phyloP scores from a whole-genome alignment of 1,139 yeast genomes.

The Candida gigantensis region DNA sequence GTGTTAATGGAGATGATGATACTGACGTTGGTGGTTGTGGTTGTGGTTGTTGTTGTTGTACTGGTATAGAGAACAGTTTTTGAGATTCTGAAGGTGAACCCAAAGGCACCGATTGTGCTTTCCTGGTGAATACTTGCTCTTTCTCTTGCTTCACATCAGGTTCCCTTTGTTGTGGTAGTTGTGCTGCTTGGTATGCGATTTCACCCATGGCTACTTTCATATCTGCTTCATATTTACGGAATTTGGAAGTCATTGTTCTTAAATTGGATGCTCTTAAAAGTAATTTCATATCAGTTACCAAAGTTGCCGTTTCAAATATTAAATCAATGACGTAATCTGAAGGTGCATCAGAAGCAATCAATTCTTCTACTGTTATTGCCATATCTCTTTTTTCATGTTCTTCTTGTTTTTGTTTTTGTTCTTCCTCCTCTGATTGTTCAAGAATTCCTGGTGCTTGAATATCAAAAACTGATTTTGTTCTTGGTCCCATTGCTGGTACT shows the following conservation, averaged over 20 bases:
- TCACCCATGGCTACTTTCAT: constrained; percentile 22
- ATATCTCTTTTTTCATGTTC: constrained; percentile 18
- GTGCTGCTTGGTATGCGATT: constrained; percentile 21
- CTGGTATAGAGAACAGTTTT: too few species aligned
- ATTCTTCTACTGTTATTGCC: constrained; percentile 47
- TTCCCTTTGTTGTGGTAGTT: constrained; percentile 7
- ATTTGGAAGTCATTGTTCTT: constrained; percentile 52
- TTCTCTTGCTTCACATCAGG: too few species aligned
- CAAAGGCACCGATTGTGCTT: neutral
- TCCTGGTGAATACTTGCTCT: too few species aligned
- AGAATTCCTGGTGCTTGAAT: constrained; percentile 18
- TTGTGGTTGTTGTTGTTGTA: neutral
- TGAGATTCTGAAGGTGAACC: neutral
- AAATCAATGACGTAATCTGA: constrained; percentile 55
- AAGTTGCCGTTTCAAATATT: constrained; percentile 59
- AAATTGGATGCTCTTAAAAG: constrained; percentile 64
- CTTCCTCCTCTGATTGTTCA: constrained; percentile 11
- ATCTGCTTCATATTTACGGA: constrained; percentile 38
- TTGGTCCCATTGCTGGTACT: constrained; percentile 28
- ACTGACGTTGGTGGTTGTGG: constrained; percentile 1
- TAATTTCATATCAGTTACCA: constrained; percentile 64
- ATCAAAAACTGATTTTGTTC: constrained; percentile 42
- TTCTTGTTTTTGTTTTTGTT: constrained; percentile 9
- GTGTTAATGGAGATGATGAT: neutral
- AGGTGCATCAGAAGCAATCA: constrained; percentile 57